Conservation (phyloP, 2,329 filamentous ascomycete species). For the Fusarium sp. region DNA sequence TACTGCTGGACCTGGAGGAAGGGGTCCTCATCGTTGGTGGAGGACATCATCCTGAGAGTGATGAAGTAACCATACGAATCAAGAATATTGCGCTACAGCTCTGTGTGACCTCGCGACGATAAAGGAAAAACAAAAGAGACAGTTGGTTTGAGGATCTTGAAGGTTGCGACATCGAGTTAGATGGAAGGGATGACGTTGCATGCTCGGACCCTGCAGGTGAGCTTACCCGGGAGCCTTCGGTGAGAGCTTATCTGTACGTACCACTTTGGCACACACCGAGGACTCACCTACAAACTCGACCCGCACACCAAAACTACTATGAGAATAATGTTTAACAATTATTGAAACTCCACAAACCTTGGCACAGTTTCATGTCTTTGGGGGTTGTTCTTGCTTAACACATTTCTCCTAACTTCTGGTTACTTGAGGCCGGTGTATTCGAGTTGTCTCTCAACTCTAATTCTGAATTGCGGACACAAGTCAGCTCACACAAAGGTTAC, state of each 20-base stretch:
- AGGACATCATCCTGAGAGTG: constrained; percentile 70
- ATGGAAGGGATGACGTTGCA: constrained; percentile 49
- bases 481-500: background rate
- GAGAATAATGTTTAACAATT: constrained; percentile 30
- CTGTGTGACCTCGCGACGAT: background rate
- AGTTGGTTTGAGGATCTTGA: constrained; percentile 12
- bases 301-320: constrained; percentile 38
- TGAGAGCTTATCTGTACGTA: constrained; percentile 35
- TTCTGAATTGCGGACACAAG: background rate
- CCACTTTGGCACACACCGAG: constrained; percentile 30
- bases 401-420: background rate
- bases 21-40: constrained; percentile 73
- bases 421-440: background rate
- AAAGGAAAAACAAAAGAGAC: constrained; percentile 1
- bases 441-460: background rate
- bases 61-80: constrained; percentile 38
- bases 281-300: constrained; percentile 43
- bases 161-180: constrained; percentile 40
- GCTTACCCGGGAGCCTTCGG: constrained; percentile 24
- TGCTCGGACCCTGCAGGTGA: constrained; percentile 20
- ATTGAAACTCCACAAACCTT: constrained; percentile 16
- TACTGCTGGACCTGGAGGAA: constrained; percentile 80
- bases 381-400: too few species aligned
- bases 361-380: background rate
- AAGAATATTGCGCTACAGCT: constrained; percentile 6